Base-by-base conservation (phyloP, 2,329 filamentous ascomycete genomes). In the Coniochaeta sp. region DNA sequence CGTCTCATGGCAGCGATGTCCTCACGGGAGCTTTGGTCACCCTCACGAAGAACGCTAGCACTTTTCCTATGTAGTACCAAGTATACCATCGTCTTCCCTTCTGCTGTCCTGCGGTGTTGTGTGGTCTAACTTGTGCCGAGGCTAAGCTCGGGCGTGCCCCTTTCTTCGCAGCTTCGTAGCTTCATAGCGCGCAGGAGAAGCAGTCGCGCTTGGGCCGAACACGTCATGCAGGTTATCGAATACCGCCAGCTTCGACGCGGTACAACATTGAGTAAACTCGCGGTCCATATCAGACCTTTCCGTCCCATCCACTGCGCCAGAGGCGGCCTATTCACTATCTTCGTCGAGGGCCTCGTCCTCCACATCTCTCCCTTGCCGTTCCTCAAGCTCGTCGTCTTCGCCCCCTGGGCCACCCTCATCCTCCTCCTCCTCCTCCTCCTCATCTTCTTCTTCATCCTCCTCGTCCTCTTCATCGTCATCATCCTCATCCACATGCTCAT, bases 331-430 rank as follows among this genome's bases (percentile, higher is more conserved):
- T 60, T 85, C 83, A 66, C 83, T 86, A 63, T 87, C 84, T 58
- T 83, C 80, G 12, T 87, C 85, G 61, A 88, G 71, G 14, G 84
- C 78, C 0, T 79, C 80, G 17, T 81, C 79, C 4, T 79, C 81
- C 4, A 80, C 76, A 1, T 76, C 75, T 16, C 79, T 79, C 5
- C 76, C 75, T 6, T 73, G 75, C 1, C 76, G 77, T 17, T 79
- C 76, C 2, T 78, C 77, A 6, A 73, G 70, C 1, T 76, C 77
- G 0, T 74, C 75, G 2, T 73, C 79, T 2, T 76, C 77, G 1
- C 77, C 78, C 1, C 77, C 16, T 6, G n/a, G n/a, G 1, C 77
- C 6, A 71, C 76, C 56, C 0, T 70, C 74, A 0, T 72, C 74
- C 0, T 72, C 71, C 0, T 77, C 76, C 1, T 74, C 76, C 11